Base-by-base conservation (phyloP, 306 rosid genomes). In the Casuarina glauca region DNA sequence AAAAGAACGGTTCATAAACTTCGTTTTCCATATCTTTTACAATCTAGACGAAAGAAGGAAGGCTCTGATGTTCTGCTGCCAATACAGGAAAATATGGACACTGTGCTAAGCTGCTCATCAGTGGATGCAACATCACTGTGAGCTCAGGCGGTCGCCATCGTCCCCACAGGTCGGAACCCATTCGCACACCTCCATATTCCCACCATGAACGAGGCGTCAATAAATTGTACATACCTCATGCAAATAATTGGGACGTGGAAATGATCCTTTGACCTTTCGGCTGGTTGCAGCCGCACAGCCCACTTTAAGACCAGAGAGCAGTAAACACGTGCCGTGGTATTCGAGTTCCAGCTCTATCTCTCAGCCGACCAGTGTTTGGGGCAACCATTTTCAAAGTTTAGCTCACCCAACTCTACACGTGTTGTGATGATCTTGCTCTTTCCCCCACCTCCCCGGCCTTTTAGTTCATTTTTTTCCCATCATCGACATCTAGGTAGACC, bases 401-500 rank as follows among this genome's bases (percentile, higher is more conserved):
- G 98, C 78, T 94, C 96, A 91, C 87, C 98, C 38, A 91, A 15
- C 41, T 42, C 4, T 64, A 72, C 81, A 88, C 87, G 87, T 90
- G 86, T 81, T 74, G 67, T 20, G 62, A 68, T 72, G 54, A 20
- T 32, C 60, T 9, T 39, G 58, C 76, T 76, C 81, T 82, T 78
- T 70, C 69, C 74, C 75, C 39, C 53, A n/a, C 67, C 13, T 67
- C 80, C 46, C 80, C 13, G 55, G 74, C 69, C 52, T 63, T 17
- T 42, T 66, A 17, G 17, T 66, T 66, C 67, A 51, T 32, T 16
- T 32, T 19, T 38, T 60, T 58, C 48, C 38, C 79, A 74, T 73
- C 68, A 76, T 76, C 69, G 75, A 55, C 76, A 16, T n/a, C 20
- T 58, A 2, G 44, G 26, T 61, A 43, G 32, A 72, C 26, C 70